Evolutionary conservation across 345 rosid genomes (phyloP).

Genomic region (Mercurialis annua): DNA sequence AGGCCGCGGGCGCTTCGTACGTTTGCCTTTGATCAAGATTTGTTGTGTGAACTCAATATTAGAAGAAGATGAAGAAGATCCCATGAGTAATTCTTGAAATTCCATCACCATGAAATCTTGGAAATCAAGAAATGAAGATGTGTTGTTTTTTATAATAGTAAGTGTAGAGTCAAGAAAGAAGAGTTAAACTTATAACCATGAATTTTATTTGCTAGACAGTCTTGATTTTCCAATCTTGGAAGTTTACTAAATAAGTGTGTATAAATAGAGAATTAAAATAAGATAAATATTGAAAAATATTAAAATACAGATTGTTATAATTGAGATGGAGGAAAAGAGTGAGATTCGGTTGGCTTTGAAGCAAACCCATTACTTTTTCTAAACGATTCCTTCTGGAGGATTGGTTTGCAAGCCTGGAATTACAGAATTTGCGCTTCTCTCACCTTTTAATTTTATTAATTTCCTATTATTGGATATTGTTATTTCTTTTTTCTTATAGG

Average conservation of each 20-base stretch:
- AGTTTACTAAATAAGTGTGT: conserved; percentile 23
- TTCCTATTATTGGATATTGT: background rate
- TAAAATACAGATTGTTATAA: conserved; percentile 3
- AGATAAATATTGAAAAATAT: background rate
- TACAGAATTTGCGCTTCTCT: conserved; percentile 32
- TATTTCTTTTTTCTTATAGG: background rate
- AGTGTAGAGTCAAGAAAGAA: conserved; percentile 11
- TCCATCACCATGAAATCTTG: background rate
- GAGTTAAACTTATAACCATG: conserved; percentile 23
- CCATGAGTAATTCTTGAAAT: background rate
- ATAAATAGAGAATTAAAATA: no score
- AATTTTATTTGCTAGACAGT: conserved; percentile 28
- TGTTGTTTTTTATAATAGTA: background rate
- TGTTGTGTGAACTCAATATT: no score
- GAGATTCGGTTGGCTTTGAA: conserved; percentile 68
- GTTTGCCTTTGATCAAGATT: conserved; percentile 49
- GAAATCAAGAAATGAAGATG: conserved; percentile 9
- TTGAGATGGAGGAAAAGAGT: conserved; percentile 42
- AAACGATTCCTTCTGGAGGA: conserved; percentile 44
- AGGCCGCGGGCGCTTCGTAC: conserved; percentile 66
- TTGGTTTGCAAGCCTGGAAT: conserved; percentile 67
- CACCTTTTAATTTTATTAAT: background rate
- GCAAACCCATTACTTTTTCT: conserved; percentile 57
- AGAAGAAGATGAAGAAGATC: background rate
- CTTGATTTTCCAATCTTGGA: conserved; percentile 40